Base-by-base conservation (phyloP, 179 eudicot species). In the Vitellaria paradoxa region DNA sequence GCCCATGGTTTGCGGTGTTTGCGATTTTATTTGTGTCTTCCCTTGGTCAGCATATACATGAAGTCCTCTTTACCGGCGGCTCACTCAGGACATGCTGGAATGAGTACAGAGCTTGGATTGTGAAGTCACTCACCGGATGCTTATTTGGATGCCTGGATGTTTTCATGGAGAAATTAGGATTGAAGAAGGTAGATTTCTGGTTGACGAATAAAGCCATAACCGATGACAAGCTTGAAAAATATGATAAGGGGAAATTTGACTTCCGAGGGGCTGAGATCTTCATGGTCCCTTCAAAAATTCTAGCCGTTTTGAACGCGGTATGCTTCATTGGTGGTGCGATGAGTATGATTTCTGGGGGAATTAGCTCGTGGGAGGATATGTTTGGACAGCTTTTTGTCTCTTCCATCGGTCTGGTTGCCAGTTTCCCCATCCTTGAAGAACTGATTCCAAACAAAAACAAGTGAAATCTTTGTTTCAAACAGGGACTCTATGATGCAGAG, bases 151-250 rank as follows among this genome's bases (percentile, higher is more conserved):
- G 37, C 55, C 71, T 75, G 18, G 83, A 83, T 15, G 75, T 72
- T 55, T 3, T 79, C 0, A 70, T 77, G 79, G 75, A 80, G n/a
- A 21, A 61, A 55, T 15, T 83, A 5, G 83, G 86, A 11, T 6
- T 83, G 7, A 64, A 72, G 42, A 69, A 70, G 12, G 73, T 78
- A 20, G 77, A 77, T 37, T 84, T 82, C 49, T 72, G 62, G 50
- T 81, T 82, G 15, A 82, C 89, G 21, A 86, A 84, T 37, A 84
- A 86, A 73, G 85, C 78, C 49, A 76, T 50, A 10, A 85, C 77
- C 13, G 65, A 68, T 1, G 78, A 81, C 12, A 59, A 72, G 24
- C 62, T 69, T 1, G 78, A 76, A 40, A 74, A 70, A 57, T 86
- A 81, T 14, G 18, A 75, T 55, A 37, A 46, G 23, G 85, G 77